Conservation (phyloP, 208 protist genomes). For the Trypanosoma avium region DNA sequence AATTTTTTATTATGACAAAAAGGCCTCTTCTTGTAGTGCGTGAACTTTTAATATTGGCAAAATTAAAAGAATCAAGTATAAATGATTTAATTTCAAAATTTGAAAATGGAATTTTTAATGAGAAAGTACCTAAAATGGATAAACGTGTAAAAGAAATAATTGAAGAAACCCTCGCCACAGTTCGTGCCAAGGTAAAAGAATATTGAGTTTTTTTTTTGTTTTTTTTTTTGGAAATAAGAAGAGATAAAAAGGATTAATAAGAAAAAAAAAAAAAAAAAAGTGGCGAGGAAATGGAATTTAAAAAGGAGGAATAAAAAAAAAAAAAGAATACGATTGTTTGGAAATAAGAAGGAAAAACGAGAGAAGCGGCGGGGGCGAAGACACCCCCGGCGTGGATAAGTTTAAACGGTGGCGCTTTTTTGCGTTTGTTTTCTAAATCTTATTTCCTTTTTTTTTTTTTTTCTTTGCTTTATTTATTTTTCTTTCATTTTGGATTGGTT, state of each 20-base stretch:
- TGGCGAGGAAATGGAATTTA: no score
- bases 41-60: slow-evolving; percentile 44
- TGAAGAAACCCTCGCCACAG: slow-evolving; percentile 36
- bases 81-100: slow-evolving; percentile 40
- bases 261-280: neutral
- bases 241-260: slow-evolving; percentile 7
- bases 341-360: no score
- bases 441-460: no score
- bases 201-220: neutral
- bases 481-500: no score
- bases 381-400: no score
- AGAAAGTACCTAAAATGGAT: slow-evolving; percentile 29
- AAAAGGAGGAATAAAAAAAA: no score
- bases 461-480: no score
- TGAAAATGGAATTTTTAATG: slow-evolving; percentile 35
- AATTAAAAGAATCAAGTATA: slow-evolving; percentile 33
- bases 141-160: slow-evolving; percentile 52
- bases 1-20: slow-evolving; percentile 59
- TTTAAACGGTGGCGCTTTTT: no score
- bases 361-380: no score
- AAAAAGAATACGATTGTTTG: no score
- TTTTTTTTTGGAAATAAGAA: neutral
- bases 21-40: slow-evolving; percentile 73
- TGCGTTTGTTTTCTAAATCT: no score
- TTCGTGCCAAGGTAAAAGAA: neutral